phyloP scores from a whole-genome alignment of 2,329 filamentous ascomycete species.

The Paracoccidioides lutzii region DNA sequence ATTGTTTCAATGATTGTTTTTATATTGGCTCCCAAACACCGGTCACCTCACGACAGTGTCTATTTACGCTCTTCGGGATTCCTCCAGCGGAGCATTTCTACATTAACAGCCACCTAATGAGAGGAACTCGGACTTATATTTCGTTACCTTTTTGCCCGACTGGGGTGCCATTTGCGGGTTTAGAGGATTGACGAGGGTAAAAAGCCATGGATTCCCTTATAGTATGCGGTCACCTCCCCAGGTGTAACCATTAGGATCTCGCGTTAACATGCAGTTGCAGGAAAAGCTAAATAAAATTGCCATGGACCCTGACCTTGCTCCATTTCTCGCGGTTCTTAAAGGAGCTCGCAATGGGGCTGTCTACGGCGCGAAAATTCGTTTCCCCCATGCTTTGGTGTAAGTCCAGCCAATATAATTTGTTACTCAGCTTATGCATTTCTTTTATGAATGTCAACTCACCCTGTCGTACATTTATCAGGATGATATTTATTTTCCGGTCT shows the following conservation, averaged over 20 bases:
- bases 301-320: constrained; percentile 73
- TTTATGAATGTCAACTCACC: no score
- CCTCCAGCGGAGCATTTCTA: not conserved
- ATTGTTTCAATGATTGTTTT: not conserved
- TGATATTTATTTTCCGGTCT: constrained; percentile 93
- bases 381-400: constrained; percentile 88
- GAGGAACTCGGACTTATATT: not conserved
- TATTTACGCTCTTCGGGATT: not conserved
- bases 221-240: constrained; percentile 12
- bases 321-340: constrained; percentile 75
- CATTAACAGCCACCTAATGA: not conserved
- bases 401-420: constrained; percentile 10
- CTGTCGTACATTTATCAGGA: constrained; percentile 38
- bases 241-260: not conserved
- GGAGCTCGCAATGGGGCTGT: constrained; percentile 91
- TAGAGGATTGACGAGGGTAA: not conserved
- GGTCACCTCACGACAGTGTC: not conserved
- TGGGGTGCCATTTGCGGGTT: not conserved
- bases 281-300: constrained; percentile 60
- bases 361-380: constrained; percentile 94
- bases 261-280: constrained; percentile 30
- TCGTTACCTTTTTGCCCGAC: not conserved
- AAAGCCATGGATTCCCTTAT: constrained; percentile 25
- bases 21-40: no score
- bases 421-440: no score